phyloP scores from a whole-genome alignment of 2,329 filamentous ascomycete genomes.

The Apiospora pterosperma region DNA sequence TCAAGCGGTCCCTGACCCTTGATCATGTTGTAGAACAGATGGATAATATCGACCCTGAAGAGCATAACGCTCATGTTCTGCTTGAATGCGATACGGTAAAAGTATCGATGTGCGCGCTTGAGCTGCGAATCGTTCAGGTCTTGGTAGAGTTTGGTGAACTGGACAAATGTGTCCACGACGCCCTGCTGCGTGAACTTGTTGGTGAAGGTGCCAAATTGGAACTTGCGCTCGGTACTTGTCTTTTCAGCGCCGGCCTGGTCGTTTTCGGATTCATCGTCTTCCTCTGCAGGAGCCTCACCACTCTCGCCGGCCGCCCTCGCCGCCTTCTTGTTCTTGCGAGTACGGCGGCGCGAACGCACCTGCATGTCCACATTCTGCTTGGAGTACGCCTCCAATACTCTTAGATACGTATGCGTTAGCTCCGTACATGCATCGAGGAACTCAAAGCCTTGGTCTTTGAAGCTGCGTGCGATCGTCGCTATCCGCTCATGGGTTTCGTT shows the following conservation, averaged over 20 bases:
- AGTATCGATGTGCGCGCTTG: constrained; percentile 89
- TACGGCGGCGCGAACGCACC: constrained; percentile 75
- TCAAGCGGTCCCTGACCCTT: constrained; percentile 80
- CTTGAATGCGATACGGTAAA: constrained; percentile 93
- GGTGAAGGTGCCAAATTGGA: constrained; percentile 85
- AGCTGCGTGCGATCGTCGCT: constrained; percentile 74
- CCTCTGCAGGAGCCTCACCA: constrained; percentile 49
- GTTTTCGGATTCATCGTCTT: constrained; percentile 67
- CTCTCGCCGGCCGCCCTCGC: constrained; percentile 40
- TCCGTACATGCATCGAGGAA: constrained; percentile 93
- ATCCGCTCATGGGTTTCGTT: constrained; percentile 89
- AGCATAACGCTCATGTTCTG: constrained; percentile 86
- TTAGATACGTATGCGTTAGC: constrained; percentile 84
- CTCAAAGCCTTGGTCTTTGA: constrained; percentile 90
- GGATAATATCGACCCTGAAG: constrained; percentile 86
- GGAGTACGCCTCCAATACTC: constrained; percentile 87
- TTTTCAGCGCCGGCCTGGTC: constrained; percentile 69
- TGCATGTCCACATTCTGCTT: constrained; percentile 95
- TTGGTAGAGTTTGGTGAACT: constrained; percentile 73
- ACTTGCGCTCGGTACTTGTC: constrained; percentile 79
- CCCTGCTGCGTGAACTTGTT: constrained; percentile 78
- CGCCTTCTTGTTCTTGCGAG: constrained; percentile 69
- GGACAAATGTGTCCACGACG: constrained; percentile 84
- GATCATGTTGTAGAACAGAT: constrained; percentile 85
- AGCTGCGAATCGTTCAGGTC: constrained; percentile 78